Base-by-base conservation (phyloP, 371 early-diverging fungal genomes). In the Nematocida sp. region DNA sequence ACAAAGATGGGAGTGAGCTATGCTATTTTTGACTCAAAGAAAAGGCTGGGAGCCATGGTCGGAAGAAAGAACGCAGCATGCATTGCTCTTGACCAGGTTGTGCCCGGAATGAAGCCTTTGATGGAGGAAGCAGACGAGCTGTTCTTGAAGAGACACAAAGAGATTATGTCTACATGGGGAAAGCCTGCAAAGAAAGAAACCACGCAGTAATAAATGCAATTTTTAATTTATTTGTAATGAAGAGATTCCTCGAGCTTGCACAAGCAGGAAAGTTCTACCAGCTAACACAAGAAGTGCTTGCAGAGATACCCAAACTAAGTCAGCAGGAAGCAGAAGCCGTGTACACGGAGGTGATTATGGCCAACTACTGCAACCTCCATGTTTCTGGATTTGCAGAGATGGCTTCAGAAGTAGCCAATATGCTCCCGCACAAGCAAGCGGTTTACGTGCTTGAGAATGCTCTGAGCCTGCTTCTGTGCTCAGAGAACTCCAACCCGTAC, bases 1-100 rank as follows among this genome's bases (percentile, higher is more conserved):
- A 92, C 93, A 85, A 99, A 96, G 91, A 94, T 95, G 95, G 93
- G 93, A 79, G 88, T 96, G 86, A 94, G 96, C 55, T 99, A 96
- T 89, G 88, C 88, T 86, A 93, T 96, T 82, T 93, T 96, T 84
- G 93, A 95, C 89, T 87, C 89, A 81, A 94, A 96, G 88, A 87
- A 90, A 81, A 88, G 91, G 81, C 90, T 99, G 79, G 99, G 99
- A 81, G 88, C 90, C 56, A 88, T 96, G 54, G 94, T 99, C 77
- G 92, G 95, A 89, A 89, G 93, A 87, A 99, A 99, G 92, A 91
- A 90, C 63, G 92, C 94, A 83, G 92, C 96, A 66, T 93, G 92
- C 66, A 82, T 96, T 45, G 94, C 91, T 66, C 85, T 99, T 83
- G 89, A 90, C 66, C 94, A 93, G 48, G 91, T 94, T 82, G 87